Conservation (phyloP, 192 early-diverging fungal genomes). For the Diversispora epigaea region DNA sequence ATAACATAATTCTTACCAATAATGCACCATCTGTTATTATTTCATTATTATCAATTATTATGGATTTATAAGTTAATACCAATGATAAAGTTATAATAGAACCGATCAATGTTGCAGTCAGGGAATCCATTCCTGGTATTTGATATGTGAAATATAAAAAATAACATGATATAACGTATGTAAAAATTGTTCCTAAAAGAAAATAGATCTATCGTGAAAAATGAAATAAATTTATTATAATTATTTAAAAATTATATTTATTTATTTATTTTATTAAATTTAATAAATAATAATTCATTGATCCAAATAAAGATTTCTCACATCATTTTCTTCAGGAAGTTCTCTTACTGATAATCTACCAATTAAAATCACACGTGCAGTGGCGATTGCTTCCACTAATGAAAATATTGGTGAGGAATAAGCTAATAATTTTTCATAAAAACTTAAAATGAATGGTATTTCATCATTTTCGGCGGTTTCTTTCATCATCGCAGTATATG, state of each 20-base stretch:
- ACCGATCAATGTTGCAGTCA: conserved; percentile 21
- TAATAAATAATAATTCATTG: background rate
- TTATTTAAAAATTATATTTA: too few species aligned
- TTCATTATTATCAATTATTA: background rate
- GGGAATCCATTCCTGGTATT: background rate
- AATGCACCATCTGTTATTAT: background rate
- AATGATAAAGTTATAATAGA: conserved; percentile 3
- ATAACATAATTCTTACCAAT: conserved; percentile 6
- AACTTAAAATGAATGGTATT: background rate
- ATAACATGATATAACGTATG: background rate
- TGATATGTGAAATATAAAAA: background rate
- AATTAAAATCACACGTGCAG: background rate
- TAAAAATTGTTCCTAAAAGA: background rate
- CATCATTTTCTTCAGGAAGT: background rate
- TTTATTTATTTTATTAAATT: background rate
- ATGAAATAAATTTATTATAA: background rate
- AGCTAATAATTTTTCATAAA: conserved; percentile 12
- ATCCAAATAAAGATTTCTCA: background rate
- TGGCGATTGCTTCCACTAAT: conserved; percentile 16
- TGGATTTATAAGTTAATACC: background rate
- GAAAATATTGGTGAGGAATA: conserved; percentile 16
- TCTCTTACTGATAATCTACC: background rate
- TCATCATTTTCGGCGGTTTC: background rate
- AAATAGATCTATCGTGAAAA: background rate
- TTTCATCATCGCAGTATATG: background rate